Percentiles rank a stretch among this genome's conserved stretches.
phyloP scores from a whole-genome alignment of 768 basidiomycete species.

The Leccinellum rugosiceps region DNA sequence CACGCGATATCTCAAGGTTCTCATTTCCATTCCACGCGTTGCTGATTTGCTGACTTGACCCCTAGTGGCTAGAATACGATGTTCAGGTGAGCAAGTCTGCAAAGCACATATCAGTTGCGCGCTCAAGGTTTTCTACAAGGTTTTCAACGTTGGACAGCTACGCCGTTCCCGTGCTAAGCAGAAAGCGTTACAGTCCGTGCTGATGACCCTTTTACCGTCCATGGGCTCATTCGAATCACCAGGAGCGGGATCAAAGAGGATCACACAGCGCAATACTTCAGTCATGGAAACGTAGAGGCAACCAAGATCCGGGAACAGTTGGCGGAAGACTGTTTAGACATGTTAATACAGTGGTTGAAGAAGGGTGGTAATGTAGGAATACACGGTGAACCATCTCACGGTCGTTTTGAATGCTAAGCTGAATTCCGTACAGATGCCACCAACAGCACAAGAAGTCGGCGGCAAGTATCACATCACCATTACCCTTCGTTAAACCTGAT shows the following conservation, averaged over 20 bases:
- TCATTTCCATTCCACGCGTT: constrained; percentile 6
- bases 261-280: constrained; percentile 89
- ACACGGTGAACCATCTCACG: constrained; percentile 59
- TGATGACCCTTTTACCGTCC: not conserved
- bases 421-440: constrained; percentile 74
- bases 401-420: not conserved
- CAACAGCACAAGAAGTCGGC: constrained; percentile 77
- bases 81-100: constrained; percentile 61
- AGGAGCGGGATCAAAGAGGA: constrained; percentile 86
- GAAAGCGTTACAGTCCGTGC: constrained; percentile 64
- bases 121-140: constrained; percentile 42
- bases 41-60: constrained; percentile 6
- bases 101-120: not conserved
- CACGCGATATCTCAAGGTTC: constrained; percentile 91
- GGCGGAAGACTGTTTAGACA: constrained; percentile 90
- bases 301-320: constrained; percentile 74
- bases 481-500: not conserved
- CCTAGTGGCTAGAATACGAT: constrained; percentile 97
- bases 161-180: constrained; percentile 82
- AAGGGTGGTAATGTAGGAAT: constrained; percentile 97
- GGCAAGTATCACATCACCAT: constrained; percentile 41
- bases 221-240: constrained; percentile 2
- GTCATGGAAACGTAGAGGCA: constrained; percentile 77
- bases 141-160: constrained; percentile 97
- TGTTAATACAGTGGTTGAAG: constrained; percentile 93